Base-by-base conservation (phyloP, 1,139 yeast species). In the Suhomyces coccinellae region DNA sequence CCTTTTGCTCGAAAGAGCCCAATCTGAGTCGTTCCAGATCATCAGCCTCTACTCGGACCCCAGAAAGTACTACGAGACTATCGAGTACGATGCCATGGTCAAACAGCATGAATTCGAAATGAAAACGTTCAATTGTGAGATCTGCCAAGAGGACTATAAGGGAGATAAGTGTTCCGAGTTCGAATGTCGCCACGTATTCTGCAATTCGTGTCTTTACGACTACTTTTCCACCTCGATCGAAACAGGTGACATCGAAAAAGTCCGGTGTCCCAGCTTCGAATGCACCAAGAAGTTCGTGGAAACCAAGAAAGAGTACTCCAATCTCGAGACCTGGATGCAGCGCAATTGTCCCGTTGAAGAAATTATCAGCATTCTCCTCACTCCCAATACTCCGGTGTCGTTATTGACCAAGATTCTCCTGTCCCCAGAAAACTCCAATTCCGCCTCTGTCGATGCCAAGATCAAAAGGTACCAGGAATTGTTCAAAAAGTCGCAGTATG, bases 211-310 rank as follows among this genome's bases (percentile, higher is more conserved):
- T 53, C 61, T 82, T 3, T 49, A 47, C 12, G 77, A 69, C 9
- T 83, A 77, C 54, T 80, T 76, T 50, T 49, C 61, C 0, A 64
- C 74, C 2, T 62, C 70, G 44, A 80, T 84, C 13, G 58, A 59
- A 2, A 65, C 73, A 15, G 88, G 87, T 1, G 79, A 77, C 30
- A 70, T 81, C 3, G 71, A 71, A 13, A 77, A 69, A 43, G 70
- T 84, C 0, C 81, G 80, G 52, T 84, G 90, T 55, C 88, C 89
- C 0, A 73, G 79, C 39, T 77, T 71, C 52, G 71, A 69, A 30
- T 79, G 81, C 52, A 66, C 77, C 2, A 67, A 66, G 46, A 33
- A 50, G 30, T 46, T 57, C 44, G 54, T 59, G 31, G 38, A 50
- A 12, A 43, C 43, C 9, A 53, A 59, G 22, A 59, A 57, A 4